Base-by-base conservation (phyloP, 2,329 filamentous ascomycete species). In the Huntiella savannae region DNA sequence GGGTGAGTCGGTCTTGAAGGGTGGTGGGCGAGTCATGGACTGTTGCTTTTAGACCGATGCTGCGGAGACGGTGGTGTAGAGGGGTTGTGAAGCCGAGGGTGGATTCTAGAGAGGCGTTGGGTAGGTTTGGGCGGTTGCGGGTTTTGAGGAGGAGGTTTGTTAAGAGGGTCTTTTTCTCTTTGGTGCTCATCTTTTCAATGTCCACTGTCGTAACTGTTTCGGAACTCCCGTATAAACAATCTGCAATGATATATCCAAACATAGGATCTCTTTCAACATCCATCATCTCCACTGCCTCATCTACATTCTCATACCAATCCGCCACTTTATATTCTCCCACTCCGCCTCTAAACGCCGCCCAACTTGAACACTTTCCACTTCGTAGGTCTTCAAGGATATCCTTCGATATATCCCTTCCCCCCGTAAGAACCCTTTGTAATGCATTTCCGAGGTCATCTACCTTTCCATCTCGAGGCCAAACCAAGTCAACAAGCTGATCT, bases 241-340 rank as follows among this genome's bases (percentile, higher is more conserved):
- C 22, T 1, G 6, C 6, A 28, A 28, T 10, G 22, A 28, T 28
- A 28, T 28, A 28, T 10, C 22, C 6, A 28, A 28, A 28, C 22
- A 28, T 28, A 28, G 15, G 11, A 10, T 37, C 22, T 44, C 48
- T 4, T 7, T 17, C 36, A 2, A 15, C 17, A 12, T 40, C 39
- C 39, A 46, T 40, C 11, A 36, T 6, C 4, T 39, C 11, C 8
- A 49, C 33, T 19, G 43, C 48, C 12, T 46, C 33, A 4, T 42
- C 45, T 11, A 47, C 16, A n/a, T 42, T 15, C 8, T 45, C 34
- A 33, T 50, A 50, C 48, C 48, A 50, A 41, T 50, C 48, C 36
- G 33, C 19, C 4, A 50, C 42, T 12, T 28, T 22, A n/a, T 33
- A 50, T 28, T 19, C 22, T 8, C 45, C 48, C 2, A 39, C 38